A percentile compares a stretch with the other conserved stretches of the same genome.
Conservation (phyloP, 352 stramenopile genomes). For the Phytophthora sojae region DNA sequence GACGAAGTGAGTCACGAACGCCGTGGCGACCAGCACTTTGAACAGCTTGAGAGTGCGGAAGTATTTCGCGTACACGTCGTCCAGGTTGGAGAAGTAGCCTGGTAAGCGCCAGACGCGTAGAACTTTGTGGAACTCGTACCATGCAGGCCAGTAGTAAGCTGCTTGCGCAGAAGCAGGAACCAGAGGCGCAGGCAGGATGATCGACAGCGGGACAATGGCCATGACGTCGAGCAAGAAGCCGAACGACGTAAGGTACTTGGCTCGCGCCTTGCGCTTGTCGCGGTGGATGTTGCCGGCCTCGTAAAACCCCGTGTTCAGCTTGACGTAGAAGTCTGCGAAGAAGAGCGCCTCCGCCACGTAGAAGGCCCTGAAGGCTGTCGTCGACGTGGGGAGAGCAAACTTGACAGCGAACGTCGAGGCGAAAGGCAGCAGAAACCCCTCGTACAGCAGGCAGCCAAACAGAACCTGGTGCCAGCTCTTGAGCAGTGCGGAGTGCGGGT, state of each 20-base stretch:
- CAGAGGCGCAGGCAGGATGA: slow-evolving; percentile 19
- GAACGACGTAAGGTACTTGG: slow-evolving; percentile 49
- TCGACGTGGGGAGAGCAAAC: slow-evolving; percentile 17
- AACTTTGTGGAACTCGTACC: slow-evolving; percentile 66
- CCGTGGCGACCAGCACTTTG: slow-evolving; percentile 49
- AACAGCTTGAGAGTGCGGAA: slow-evolving; percentile 61
- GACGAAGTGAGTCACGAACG: slow-evolving; percentile 55
- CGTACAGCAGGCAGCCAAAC: slow-evolving; percentile 54
- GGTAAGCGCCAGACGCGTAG: slow-evolving; percentile 52
- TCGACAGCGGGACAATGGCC: slow-evolving; percentile 54
- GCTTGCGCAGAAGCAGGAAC: not conserved
- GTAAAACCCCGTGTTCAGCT: slow-evolving; percentile 67
- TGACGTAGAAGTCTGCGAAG: slow-evolving; percentile 60
- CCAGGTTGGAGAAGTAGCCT: slow-evolving; percentile 57
- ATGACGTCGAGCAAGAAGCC: slow-evolving; percentile 56
- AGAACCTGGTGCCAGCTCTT: slow-evolving; percentile 59
- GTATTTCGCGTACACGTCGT: slow-evolving; percentile 61
- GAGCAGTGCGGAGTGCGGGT: slow-evolving; percentile 56
- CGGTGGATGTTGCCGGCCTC: slow-evolving; percentile 56
- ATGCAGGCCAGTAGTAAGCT: slow-evolving; percentile 27
- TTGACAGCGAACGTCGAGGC: slow-evolving; percentile 34
- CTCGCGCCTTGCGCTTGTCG: slow-evolving; percentile 43
- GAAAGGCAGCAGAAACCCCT: slow-evolving; percentile 60
- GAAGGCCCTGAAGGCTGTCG: slow-evolving; percentile 31
- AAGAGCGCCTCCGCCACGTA: slow-evolving; percentile 57